phyloP scores from a whole-genome alignment of 495 filamentous ascomycete species.

The Aspergillus coremiiformis region DNA sequence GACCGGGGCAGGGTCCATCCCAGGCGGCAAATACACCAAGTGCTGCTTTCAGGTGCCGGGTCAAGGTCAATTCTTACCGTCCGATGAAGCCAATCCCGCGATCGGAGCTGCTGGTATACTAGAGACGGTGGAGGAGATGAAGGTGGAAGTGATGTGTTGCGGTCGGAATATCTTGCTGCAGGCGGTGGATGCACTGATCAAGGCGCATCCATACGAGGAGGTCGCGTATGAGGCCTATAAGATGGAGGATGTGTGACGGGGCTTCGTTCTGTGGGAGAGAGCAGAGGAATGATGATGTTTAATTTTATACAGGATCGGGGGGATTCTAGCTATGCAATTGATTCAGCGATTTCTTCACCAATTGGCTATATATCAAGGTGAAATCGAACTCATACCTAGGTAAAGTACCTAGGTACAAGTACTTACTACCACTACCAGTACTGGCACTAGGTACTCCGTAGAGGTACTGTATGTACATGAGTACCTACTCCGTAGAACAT shows the following conservation, averaged over 20 bases:
- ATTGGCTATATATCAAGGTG: no score
- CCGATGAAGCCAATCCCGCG: constrained; percentile 31
- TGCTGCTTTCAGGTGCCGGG: constrained; percentile 36
- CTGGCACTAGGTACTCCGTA: no score
- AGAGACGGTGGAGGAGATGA: constrained; percentile 46
- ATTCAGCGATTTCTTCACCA: no score
- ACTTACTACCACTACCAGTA: no score
- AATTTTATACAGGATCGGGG: no score
- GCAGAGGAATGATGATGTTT: no score
- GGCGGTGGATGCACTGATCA: constrained; percentile 38
- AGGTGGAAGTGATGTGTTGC: constrained; percentile 47
- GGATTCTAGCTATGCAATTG: no score
- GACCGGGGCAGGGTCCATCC: constrained; percentile 37
- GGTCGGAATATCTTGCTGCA: constrained; percentile 40
- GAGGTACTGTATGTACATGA: no score
- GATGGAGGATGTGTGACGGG: constrained; percentile 57
- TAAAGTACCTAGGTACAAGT: no score
- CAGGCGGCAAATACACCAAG: constrained; percentile 37
- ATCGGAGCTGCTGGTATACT: constrained; percentile 33
- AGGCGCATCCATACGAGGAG: constrained; percentile 75
- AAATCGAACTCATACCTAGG: no score
- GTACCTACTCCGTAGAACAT: no score
- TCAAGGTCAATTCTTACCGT: constrained; percentile 36
- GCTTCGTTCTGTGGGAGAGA: background rate
- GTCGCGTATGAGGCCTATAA: constrained; percentile 67